Evolutionary conservation across 768 basidiomycete genomes (phyloP), one percentile per base, ranked within the genome.

Genomic region (Termitomyces sp.): DNA sequence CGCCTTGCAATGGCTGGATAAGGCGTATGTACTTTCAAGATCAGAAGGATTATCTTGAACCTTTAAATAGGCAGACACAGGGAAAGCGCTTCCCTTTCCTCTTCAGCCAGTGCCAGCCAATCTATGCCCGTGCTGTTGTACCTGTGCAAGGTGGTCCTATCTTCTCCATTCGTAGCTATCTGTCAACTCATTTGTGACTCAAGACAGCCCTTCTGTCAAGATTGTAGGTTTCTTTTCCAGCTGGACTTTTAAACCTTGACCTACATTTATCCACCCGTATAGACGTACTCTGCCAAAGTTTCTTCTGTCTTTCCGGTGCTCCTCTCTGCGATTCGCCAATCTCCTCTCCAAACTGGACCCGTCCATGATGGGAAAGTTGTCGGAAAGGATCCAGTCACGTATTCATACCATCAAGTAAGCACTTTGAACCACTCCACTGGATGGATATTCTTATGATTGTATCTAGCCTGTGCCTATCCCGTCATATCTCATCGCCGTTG

Each of bases 31-130:
- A 7, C n/a, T 36, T 50, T 45, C 0, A 16, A 49, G n/a, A 18
- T 13, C 6, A 25, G 10, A 16, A 27, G 3, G 6, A 7, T 38
- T 38, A 27, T n/a, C 18, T 41, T 22, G 31, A 44, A 39, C 7
- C 3, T 23, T 39, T 31, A 7, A 52, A 23, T 15, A 41, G 90
- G 55, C 86, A 93, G 70, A 97, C 94, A 0, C 89, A 91, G 56
- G 92, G 92, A 7, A 92, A 92, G 60, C 73, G 74, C 18, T 88
- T 89, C 66, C 87, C 91, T 0, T 97, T 89, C 70, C 69, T 98
- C 15, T 98, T 94, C 74, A 93, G 91, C 56, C 95, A 97, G 63
- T 91, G 89, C 63, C 94, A 97, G 60, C 91, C 95, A 3, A 96
- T 94, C 60, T 88, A 95, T 64, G 89, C 89, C 2, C 83, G 94